phyloP scores from a whole-genome alignment of 2,329 filamentous ascomycete genomes.

The Coniochaeta sp. region DNA sequence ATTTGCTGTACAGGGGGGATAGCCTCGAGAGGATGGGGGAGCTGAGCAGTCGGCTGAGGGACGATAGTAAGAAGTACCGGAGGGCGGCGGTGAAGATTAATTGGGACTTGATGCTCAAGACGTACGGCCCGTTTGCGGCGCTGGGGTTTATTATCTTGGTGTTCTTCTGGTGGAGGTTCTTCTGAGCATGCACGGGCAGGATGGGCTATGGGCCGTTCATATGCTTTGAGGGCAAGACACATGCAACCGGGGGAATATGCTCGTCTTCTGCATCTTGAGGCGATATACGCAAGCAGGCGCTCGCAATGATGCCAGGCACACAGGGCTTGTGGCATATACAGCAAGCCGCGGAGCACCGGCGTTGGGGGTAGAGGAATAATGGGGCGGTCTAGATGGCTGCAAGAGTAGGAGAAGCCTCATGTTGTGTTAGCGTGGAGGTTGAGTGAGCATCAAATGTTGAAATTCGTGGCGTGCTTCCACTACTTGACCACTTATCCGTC shows the following conservation, averaged over 20 bases:
- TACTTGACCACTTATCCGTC: no score
- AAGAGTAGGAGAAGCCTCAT: no score
- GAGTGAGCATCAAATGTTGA: no score
- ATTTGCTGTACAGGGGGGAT: slow-evolving; percentile 89
- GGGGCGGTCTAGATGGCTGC: not conserved
- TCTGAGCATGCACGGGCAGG: slow-evolving; percentile 39
- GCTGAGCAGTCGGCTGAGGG: slow-evolving; percentile 76
- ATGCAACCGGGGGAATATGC: no score
- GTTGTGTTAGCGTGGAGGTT: no score
- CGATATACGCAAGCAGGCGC: not conserved
- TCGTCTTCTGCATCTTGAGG: no score
- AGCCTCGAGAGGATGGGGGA: slow-evolving; percentile 96
- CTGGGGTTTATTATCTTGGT: slow-evolving; percentile 76
- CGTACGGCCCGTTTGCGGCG: slow-evolving; percentile 87
- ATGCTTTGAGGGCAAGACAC: no score
- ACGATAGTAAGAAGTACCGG: slow-evolving; percentile 92
- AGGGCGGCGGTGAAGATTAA: slow-evolving; percentile 92
- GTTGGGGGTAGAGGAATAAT: not conserved
- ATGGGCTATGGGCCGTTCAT: not conserved
- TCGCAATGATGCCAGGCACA: not conserved
- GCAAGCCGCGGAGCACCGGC: not conserved
- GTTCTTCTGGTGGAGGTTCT: slow-evolving; percentile 91
- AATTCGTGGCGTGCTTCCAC: no score
- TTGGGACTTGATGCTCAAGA: slow-evolving; percentile 93
- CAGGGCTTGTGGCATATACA: not conserved